These are phyloP conservation scores for Paulownia fortunei DNA, from an alignment of 257 asterid genomes.

Conservation along the genomic window DNA sequence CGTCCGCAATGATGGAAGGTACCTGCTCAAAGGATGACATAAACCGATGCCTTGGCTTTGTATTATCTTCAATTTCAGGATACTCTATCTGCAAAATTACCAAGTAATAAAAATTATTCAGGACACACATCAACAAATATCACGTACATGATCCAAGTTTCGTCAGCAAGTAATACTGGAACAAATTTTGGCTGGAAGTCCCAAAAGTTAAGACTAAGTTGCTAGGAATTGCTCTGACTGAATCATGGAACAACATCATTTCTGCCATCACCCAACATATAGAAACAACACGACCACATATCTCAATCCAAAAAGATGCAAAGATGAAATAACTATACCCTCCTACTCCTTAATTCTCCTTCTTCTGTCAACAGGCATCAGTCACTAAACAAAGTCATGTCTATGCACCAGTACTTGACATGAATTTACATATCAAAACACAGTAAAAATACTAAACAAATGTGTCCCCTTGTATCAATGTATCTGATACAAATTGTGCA, in stretches of 20 bases:
- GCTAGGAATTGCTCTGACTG: neutral
- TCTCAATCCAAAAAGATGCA: neutral
- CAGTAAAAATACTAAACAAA: neutral
- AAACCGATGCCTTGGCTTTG: constrained; percentile 96
- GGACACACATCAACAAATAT: neutral
- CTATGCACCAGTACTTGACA: neutral
- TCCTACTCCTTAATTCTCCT: neutral
- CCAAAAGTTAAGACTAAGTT: neutral
- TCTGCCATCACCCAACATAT: neutral
- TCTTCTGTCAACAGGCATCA: neutral
- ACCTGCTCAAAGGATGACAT: constrained; percentile 99
- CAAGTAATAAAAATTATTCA: constrained; percentile 18
- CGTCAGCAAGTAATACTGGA: neutral
- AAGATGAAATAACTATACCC: neutral
- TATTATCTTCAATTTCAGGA: constrained; percentile 96
- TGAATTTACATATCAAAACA: neutral
- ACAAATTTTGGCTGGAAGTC: neutral
- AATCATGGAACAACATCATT: neutral
- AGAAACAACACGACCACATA: neutral
- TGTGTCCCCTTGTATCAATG: neutral
- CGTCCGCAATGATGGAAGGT: constrained; percentile 6
- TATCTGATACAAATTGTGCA: neutral
- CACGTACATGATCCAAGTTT: neutral
- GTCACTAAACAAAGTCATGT: neutral
- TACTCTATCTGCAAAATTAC: constrained; percentile 78